Evolutionary conservation across 2,329 filamentous ascomycete genomes (phyloP).

Genomic region (Aspergillus udagawae): DNA sequence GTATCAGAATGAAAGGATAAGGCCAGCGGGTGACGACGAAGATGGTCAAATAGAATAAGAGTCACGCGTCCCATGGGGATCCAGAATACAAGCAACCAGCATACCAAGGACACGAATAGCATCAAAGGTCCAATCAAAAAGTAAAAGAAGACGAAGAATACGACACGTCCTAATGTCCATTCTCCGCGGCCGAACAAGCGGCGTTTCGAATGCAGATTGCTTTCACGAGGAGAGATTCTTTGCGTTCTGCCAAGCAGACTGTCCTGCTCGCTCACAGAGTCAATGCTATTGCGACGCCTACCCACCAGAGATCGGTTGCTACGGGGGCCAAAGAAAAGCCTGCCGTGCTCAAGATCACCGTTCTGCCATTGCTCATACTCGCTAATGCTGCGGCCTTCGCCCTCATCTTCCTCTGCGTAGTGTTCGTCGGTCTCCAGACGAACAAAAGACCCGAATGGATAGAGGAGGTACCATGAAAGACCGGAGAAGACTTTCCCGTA

Average conservation of each 20-base stretch:
- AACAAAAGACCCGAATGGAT: constrained; percentile 96
- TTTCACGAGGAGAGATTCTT: constrained; percentile 46
- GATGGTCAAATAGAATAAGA: constrained; percentile 81
- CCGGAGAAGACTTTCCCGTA: constrained; percentile 85
- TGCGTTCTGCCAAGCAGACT: constrained; percentile 72
- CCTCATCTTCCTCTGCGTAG: constrained; percentile 90
- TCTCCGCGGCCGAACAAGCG: constrained; percentile 90
- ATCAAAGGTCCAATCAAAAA: constrained; percentile 82
- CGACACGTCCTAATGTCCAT: constrained; percentile 90
- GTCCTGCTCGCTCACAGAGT: constrained; percentile 84
- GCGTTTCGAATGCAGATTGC: constrained; percentile 61
- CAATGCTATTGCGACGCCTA: constrained; percentile 79
- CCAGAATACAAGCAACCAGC: constrained; percentile 95
- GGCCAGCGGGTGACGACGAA: constrained; percentile 86
- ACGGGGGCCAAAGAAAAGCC: constrained; percentile 88
- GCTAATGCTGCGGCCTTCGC: constrained; percentile 92
- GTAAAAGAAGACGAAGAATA: constrained; percentile 97
- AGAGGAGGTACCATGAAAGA: constrained; percentile 80
- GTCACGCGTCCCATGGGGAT: constrained; percentile 99
- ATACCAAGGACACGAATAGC: constrained; percentile 79
- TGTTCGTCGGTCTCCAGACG: constrained; percentile 89
- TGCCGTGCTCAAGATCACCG: constrained; percentile 90
- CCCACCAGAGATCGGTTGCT: constrained; percentile 76
- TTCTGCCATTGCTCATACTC: constrained; percentile 99
- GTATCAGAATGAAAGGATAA: constrained; percentile 88